Evolutionary conservation across 495 filamentous ascomycete species (phyloP).

Genomic region (Penicilliopsis zonata): DNA sequence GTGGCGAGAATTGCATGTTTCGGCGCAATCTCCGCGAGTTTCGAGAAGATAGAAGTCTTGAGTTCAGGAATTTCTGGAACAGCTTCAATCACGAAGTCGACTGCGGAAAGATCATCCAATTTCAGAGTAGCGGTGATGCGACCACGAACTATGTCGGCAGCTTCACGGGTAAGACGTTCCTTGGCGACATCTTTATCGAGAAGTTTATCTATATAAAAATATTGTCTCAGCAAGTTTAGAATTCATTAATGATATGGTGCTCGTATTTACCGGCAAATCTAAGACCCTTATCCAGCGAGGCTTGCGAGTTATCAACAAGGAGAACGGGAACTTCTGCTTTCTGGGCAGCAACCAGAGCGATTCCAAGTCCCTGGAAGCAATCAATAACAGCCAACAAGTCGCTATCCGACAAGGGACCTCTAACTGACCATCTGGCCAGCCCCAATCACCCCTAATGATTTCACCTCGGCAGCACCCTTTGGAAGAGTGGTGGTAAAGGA

Average conservation of each 20-base stretch:
- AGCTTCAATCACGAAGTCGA: constrained; percentile 97
- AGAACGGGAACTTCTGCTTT: constrained; percentile 77
- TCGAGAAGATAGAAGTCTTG: constrained; percentile 78
- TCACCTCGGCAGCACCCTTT: constrained; percentile 58
- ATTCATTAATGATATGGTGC: constrained; percentile 1
- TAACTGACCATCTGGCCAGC: constrained; percentile 85
- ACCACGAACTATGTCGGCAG: constrained; percentile 56
- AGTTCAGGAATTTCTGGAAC: constrained; percentile 85
- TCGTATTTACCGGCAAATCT: constrained; percentile 65
- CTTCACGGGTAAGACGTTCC: constrained; percentile 62
- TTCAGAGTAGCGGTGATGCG: constrained; percentile 58
- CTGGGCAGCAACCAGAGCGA: constrained; percentile 86
- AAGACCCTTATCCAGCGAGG: constrained; percentile 81
- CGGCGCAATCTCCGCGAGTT: constrained; percentile 74
- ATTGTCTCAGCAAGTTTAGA: constrained; percentile 1
- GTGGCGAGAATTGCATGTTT: constrained; percentile 86
- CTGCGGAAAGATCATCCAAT: constrained; percentile 65
- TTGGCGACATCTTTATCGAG: constrained; percentile 88
- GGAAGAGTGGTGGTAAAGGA: constrained; percentile 32
- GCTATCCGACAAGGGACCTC: not conserved
- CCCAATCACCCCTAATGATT: constrained; percentile 82
- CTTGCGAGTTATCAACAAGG: constrained; percentile 73
- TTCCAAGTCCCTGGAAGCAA: constrained; percentile 68
- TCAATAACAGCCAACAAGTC: constrained; percentile 12
- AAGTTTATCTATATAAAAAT: constrained; percentile 55